Evolutionary conservation across 2,329 filamentous ascomycete genomes (phyloP).

Genomic region (Paraphaeosphaeria minitans): DNA sequence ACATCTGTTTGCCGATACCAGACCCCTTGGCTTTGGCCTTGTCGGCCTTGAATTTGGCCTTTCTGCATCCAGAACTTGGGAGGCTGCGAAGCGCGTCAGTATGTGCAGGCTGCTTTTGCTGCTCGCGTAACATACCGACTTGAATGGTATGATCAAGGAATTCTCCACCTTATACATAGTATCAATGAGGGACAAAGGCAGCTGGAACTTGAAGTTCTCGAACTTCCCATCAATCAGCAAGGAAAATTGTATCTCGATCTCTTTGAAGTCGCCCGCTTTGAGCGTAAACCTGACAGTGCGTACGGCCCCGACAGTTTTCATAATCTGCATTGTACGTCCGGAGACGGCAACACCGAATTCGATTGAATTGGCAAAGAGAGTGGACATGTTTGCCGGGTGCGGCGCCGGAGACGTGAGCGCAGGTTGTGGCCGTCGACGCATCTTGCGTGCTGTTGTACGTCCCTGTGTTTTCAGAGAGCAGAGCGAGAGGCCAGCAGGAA

Average conservation of each 20-base stretch:
- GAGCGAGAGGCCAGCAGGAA: background rate
- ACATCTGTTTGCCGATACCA: constrained; percentile 71
- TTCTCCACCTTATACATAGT: constrained; percentile 43
- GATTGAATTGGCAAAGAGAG: constrained; percentile 51
- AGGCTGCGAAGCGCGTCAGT: background rate
- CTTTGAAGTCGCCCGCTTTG: constrained; percentile 49
- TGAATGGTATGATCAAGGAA: constrained; percentile 42
- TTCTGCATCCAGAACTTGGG: constrained; percentile 14
- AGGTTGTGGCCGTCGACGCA: background rate
- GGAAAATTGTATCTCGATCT: constrained; percentile 54
- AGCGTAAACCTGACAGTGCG: constrained; percentile 45
- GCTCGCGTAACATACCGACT: constrained; percentile 23
- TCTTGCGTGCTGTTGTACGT: background rate
- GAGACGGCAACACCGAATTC: constrained; percentile 67
- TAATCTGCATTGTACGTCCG: constrained; percentile 62
- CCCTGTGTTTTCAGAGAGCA: constrained; percentile 18
- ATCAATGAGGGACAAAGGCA: constrained; percentile 54
- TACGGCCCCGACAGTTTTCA: constrained; percentile 54
- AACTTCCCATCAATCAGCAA: constrained; percentile 24
- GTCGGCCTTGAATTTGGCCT: constrained; percentile 35
- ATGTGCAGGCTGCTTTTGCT: background rate
- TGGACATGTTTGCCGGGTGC: constrained; percentile 29
- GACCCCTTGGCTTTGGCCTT: constrained; percentile 41
- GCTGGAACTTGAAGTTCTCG: constrained; percentile 48
- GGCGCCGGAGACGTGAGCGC: constrained; percentile 23